Percentiles rank a stretch among this genome's conserved stretches.
phyloP scores from a whole-genome alignment of 345 rosid genomes.

The Corymbia maculata region DNA sequence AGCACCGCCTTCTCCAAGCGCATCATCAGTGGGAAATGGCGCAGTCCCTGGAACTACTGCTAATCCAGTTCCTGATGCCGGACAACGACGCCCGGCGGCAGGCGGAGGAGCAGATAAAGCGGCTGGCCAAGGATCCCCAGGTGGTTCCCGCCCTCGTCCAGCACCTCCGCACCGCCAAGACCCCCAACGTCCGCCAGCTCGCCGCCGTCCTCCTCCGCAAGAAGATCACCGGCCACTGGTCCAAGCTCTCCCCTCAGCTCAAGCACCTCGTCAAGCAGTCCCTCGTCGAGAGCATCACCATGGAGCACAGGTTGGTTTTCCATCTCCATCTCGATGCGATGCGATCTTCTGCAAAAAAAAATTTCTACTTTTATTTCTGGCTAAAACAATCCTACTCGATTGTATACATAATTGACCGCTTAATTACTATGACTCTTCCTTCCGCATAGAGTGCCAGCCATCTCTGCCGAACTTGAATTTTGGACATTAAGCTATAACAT shows the following conservation, averaged over 20 bases:
- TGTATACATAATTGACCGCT: background rate
- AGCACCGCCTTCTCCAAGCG: background rate
- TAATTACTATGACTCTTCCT: background rate
- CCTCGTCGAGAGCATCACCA: slow-evolving; percentile 84
- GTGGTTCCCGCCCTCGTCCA: slow-evolving; percentile 94
- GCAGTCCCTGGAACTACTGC: slow-evolving; percentile 78
- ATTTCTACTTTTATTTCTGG: background rate
- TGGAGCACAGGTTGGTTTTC: slow-evolving; percentile 64
- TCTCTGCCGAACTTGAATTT: background rate
- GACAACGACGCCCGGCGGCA: slow-evolving; percentile 97
- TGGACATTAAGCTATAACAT: background rate
- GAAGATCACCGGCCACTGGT: slow-evolving; percentile 98
- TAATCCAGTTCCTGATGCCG: slow-evolving; percentile 98
- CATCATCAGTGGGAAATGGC: slow-evolving; percentile 33
- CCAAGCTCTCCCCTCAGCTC: slow-evolving; percentile 79
- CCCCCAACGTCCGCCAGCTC: slow-evolving; percentile 96
- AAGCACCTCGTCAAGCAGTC: slow-evolving; percentile 84
- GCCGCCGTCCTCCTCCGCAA: slow-evolving; percentile 99
- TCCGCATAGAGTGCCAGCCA: background rate
- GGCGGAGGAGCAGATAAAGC: slow-evolving; percentile 97
- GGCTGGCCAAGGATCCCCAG: slow-evolving; percentile 94
- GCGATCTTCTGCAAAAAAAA: background rate
- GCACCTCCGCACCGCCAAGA: slow-evolving; percentile 98
- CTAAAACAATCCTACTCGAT: background rate
- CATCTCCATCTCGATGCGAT: background rate